Base-by-base conservation (phyloP, 164 flowering plant species). In the Stephania yunnanensis region DNA sequence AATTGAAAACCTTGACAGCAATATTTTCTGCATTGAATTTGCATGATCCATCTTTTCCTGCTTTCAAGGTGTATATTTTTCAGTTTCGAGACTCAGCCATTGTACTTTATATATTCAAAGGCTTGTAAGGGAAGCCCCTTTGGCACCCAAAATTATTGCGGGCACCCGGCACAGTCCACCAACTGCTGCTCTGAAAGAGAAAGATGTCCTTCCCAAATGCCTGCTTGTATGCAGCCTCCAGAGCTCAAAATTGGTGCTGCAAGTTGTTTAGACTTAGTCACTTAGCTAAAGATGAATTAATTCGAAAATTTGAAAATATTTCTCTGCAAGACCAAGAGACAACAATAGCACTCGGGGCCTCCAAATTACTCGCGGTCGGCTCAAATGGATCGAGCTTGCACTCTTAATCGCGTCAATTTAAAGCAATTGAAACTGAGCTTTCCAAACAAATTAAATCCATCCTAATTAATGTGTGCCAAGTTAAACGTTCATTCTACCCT, bases 61-160 rank as follows among this genome's bases (percentile, higher is more conserved):
- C n/a, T n/a, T 86, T 85, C 94, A 96, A 64, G 99, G 99, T n/a
- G 79, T 96, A 96, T 15, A 93, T 74, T 84, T 90, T 82, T 96
- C 98, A 3, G 99, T 90, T 20, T 94, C 97, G 66, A 96, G 97
- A 22, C 98, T 98, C n/a, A n/a, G 46, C 98, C 98, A 73, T 89
- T 92, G 85, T 83, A 92, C 78, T 96, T 96, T 73, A 96, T 89
- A 85, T 96, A 96, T 55, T 94, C 95, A 81, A 90, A 96, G 72
- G 99, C 99, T 79, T 94, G 99, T 45, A 97, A 96, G 69, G 99
- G 99, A 79, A 96, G 77, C 29, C 99, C 99, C 13, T 98, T 97
- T 75, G 80, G 89, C 99, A 96, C 13, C 99, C 99, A 76, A 87
- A 89, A 86, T 96, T 96, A 78, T 96, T 92, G 82, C 91, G 94